Conservation (phyloP, 1,284 basidiomycete genomes). For the Boletellus dicymbophilus region DNA sequence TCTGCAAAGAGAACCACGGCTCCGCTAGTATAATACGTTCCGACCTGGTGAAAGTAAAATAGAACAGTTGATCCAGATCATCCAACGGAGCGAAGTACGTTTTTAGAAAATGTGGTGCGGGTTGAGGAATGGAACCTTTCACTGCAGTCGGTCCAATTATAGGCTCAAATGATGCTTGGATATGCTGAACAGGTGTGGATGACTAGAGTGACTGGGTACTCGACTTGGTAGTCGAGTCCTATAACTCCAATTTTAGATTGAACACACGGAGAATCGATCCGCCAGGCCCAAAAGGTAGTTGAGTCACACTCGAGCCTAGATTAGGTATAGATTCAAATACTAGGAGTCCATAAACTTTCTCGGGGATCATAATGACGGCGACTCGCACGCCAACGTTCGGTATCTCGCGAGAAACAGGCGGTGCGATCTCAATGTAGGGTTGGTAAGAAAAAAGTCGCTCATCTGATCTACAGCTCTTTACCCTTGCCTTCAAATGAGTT, state of each 20-base stretch:
- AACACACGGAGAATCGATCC: constrained; percentile 11
- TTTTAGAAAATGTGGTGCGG: background rate
- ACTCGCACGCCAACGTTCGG: constrained; percentile 1
- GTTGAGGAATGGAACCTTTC: background rate
- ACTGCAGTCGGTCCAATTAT: background rate
- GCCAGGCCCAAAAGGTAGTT: constrained; percentile 8
- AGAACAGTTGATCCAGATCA: constrained; percentile 7
- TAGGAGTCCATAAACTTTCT: too few relatives aligned
- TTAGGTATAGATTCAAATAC: background rate
- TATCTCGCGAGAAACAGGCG: background rate
- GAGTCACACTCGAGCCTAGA: constrained; percentile 5
- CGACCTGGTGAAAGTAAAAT: constrained; percentile 13
- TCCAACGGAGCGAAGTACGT: background rate
- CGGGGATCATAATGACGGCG: constrained; percentile 7
- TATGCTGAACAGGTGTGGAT: background rate
- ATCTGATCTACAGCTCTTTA: constrained; percentile 8
- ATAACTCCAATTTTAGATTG: constrained; percentile 15
- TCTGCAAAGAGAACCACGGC: too few relatives aligned
- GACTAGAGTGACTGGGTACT: background rate
- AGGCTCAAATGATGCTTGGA: background rate
- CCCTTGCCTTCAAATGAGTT: background rate
- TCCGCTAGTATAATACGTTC: too few relatives aligned
- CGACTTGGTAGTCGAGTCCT: background rate
- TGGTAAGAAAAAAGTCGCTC: constrained; percentile 7
- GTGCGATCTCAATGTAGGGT: constrained; percentile 7